phyloP scores from a whole-genome alignment of 1,139 yeast species.

The Blastobotrys serpentis region DNA sequence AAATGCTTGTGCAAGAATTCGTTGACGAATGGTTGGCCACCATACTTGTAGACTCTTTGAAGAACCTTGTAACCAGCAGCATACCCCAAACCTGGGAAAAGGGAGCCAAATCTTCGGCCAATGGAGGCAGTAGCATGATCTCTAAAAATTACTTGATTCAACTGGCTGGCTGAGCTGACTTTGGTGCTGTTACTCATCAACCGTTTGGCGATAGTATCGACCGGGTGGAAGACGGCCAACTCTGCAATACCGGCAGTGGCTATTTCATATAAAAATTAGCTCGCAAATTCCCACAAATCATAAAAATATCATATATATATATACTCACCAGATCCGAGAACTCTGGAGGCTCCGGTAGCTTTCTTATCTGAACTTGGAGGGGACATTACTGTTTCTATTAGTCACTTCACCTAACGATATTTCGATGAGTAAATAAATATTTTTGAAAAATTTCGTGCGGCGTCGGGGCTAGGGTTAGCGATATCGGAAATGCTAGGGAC shows the following conservation, averaged over 20 bases:
- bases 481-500: conserved; percentile 5
- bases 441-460: conserved; percentile 7
- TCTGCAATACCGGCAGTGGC: conserved; percentile 98
- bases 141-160: conserved; percentile 83
- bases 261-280: too few relatives aligned
- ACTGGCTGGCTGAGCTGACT: conserved; percentile 59
- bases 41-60: conserved; percentile 97
- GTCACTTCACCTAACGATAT: not conserved
- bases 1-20: conserved; percentile 82
- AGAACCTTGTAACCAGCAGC: conserved; percentile 96
- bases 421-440: conserved; percentile 3
- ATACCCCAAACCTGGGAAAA: conserved; percentile 97
- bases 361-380: conserved; percentile 61
- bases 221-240: conserved; percentile 97
- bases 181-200: conserved; percentile 88
- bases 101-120: conserved; percentile 69
- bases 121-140: conserved; percentile 73
- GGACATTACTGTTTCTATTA: conserved; percentile 15
- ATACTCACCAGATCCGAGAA: conserved; percentile 67
- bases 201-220: conserved; percentile 96
- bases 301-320: too few relatives aligned
- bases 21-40: conserved; percentile 98
- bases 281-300: too few relatives aligned
- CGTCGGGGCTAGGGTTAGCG: conserved; percentile 7
- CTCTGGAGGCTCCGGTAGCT: conserved; percentile 87